A percentile compares a stretch with the other conserved stretches of the same genome.
These are phyloP conservation scores for Ascochyta lentis DNA, from an alignment of 2,329 filamentous ascomycete genomes.

Conservation along the genomic window DNA sequence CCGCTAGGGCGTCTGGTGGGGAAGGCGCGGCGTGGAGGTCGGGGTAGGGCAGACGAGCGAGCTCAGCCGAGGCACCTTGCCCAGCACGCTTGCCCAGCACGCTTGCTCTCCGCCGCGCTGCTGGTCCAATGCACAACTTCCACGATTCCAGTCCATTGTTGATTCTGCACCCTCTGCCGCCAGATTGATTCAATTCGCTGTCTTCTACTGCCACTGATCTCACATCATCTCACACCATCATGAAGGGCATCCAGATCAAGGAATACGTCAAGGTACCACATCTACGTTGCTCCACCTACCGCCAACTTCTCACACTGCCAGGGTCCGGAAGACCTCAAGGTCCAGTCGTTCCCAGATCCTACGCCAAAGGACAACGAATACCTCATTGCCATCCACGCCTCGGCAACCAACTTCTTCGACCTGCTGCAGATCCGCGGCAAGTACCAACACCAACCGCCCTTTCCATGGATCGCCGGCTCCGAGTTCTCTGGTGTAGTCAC, in stretches of 20 bases:
- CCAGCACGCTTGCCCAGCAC: constrained; percentile 5
- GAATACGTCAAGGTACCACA: constrained; percentile 73
- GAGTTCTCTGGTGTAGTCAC: constrained; percentile 86
- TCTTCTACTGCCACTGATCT: not conserved
- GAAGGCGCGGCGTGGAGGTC: constrained; percentile 15
- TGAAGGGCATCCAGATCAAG: constrained; percentile 77
- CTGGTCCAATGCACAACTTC: not conserved
- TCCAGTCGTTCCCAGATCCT: constrained; percentile 77
- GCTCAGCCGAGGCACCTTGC: constrained; percentile 27
- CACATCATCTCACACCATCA: constrained; percentile 44
- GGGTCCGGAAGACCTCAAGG: constrained; percentile 79
- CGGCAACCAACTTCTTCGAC: constrained; percentile 96
- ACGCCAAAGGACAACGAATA: constrained; percentile 76
- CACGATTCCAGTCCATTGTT: not conserved
- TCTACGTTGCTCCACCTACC: not conserved
- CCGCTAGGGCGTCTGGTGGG: constrained; percentile 21
- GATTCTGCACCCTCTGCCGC: not conserved
- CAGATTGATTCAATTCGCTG: not conserved
- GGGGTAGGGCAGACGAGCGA: constrained; percentile 18
- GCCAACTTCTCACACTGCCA: constrained; percentile 45
- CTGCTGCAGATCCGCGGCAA: constrained; percentile 93
- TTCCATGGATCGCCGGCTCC: constrained; percentile 85
- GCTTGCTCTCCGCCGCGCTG: constrained; percentile 8
- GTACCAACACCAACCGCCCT: constrained; percentile 89
- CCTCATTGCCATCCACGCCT: constrained; percentile 83